Conservation (phyloP, 306 rosid genomes). For the Sesbania bispinosa region DNA sequence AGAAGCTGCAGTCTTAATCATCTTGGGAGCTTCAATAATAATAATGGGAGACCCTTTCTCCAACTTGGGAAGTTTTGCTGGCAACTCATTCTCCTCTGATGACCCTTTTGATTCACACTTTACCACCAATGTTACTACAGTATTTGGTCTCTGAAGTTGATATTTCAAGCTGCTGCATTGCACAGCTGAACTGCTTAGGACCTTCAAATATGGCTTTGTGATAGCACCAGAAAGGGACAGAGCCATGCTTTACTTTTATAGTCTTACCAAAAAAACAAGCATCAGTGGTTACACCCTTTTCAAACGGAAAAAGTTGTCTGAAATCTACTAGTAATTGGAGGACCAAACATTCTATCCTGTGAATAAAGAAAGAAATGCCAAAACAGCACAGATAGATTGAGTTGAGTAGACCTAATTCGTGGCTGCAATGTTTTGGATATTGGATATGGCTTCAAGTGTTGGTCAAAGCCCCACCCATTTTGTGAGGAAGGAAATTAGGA, state of each 20-base stretch:
- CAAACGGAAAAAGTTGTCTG: not conserved
- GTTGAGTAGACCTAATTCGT: not conserved
- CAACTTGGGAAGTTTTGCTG: constrained; percentile 37
- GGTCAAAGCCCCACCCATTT: not conserved
- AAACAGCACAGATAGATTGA: not conserved
- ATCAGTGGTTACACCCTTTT: not conserved
- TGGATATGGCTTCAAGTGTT: not conserved
- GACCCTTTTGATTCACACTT: constrained; percentile 53
- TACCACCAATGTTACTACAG: not conserved
- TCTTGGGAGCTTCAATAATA: constrained; percentile 68
- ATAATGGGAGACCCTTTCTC: constrained; percentile 78
- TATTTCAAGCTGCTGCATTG: not conserved
- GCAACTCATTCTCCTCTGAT: constrained; percentile 18
- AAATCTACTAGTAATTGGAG: not conserved
- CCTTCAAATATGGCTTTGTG: constrained; percentile 29
- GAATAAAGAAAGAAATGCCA: not conserved
- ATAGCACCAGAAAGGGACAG: constrained; percentile 25
- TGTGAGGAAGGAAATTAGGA: constrained; percentile 18
- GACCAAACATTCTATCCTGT: not conserved
- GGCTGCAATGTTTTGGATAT: not conserved
- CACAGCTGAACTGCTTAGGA: too few species aligned
- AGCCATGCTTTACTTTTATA: constrained; percentile 25
- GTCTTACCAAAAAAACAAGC: not conserved
- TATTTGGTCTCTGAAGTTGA: constrained; percentile 15
- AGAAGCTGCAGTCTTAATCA: constrained; percentile 70